Conservation (phyloP, 345 rosid species). For the Arabidopsis suecica region DNA sequence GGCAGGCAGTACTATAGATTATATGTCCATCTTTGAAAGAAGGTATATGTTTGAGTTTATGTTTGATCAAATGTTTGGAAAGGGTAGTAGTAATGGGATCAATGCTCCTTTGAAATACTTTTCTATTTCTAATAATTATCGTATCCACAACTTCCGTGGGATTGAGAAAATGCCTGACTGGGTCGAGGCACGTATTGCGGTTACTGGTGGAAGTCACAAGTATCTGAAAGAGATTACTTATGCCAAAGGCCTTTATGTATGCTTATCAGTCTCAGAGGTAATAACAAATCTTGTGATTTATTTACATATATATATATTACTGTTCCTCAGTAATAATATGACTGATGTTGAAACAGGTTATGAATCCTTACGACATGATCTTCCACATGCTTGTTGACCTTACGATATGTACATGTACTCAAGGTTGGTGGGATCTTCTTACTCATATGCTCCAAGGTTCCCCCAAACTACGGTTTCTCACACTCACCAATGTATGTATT, state of each 20-base stretch:
- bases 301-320: not conserved
- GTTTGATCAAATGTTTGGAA: not conserved
- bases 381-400: constrained; percentile 21
- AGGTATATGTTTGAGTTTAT: not conserved
- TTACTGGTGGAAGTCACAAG: not conserved
- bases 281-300: not conserved
- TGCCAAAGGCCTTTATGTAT: constrained; percentile 5
- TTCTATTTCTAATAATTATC: not conserved
- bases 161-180: not conserved
- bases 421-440: constrained; percentile 29
- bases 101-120: constrained; percentile 22
- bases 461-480: constrained; percentile 13
- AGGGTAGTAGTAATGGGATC: not conserved
- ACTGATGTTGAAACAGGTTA: not conserved
- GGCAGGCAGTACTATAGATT: not conserved
- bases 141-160: not conserved
- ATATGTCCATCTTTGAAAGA: not conserved
- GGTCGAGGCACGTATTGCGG: not conserved
- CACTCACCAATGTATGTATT: constrained; percentile 16
- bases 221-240: not conserved
- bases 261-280: constrained; percentile 7
- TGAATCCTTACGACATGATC: not conserved
- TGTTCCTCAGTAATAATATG: not conserved
- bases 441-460: constrained; percentile 21
- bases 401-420: not conserved